Conservation (phyloP, 2,329 filamentous ascomycete species). For the Colletotrichum viniferum region DNA sequence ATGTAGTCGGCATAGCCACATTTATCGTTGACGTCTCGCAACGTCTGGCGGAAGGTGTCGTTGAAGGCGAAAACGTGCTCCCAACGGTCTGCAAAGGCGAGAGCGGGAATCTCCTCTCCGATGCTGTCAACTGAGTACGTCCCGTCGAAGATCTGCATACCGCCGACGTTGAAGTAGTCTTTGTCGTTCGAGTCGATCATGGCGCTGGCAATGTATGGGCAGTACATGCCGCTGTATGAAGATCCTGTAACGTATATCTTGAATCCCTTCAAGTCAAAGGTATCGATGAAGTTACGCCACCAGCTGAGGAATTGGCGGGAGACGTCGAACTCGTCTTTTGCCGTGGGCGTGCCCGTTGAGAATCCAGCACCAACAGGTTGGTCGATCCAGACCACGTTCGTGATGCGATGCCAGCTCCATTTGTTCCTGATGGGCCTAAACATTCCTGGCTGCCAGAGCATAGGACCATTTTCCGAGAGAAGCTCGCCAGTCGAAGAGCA, state of each 20-base stretch:
- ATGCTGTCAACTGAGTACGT: constrained; percentile 57
- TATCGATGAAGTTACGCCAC: constrained; percentile 78
- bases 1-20: constrained; percentile 70
- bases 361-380: constrained; percentile 74
- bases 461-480: constrained; percentile 78
- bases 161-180: constrained; percentile 70
- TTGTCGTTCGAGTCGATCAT: constrained; percentile 73
- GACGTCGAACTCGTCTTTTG: constrained; percentile 69
- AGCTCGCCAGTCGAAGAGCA: constrained; percentile 70
- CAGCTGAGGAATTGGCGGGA: constrained; percentile 77
- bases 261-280: constrained; percentile 69
- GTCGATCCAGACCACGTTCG: constrained; percentile 79
- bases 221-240: constrained; percentile 70
- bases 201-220: constrained; percentile 74
- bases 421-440: constrained; percentile 67
- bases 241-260: constrained; percentile 79
- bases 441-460: constrained; percentile 74
- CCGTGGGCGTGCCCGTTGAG: constrained; percentile 66
- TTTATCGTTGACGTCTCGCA: constrained; percentile 54
- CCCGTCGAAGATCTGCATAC: constrained; percentile 77
- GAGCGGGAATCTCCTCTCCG: constrained; percentile 51
- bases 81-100: constrained; percentile 67
- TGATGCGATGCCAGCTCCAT: constrained; percentile 77
- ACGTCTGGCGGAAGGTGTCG: constrained; percentile 55
- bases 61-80: constrained; percentile 67